Base-by-base conservation (phyloP, 805 yeast species). In the Suhomyces faveliae region DNA sequence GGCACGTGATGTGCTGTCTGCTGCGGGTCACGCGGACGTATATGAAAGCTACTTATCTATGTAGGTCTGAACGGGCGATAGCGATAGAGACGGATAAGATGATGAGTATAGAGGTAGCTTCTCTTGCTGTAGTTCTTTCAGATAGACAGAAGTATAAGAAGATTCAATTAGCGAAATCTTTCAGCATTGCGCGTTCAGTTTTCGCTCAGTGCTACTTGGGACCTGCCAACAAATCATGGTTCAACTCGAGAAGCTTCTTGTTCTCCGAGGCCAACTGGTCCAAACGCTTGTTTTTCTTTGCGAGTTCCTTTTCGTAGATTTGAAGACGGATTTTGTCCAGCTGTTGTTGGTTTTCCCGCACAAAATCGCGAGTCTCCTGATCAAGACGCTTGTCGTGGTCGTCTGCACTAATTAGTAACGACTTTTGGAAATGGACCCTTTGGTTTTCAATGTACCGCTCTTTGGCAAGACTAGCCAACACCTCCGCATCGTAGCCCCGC, bases 221-320 rank as follows among this genome's bases (percentile, higher is more conserved):
- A 20, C 27, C 6, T 24, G 37, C 12, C n/a, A 43, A 24, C 38
- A 67, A 50, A 20, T 57, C 60, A 39, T 64, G 70, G 48, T 68
- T 67, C 53, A 68, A 54, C 20, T 66, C 69, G 42, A 68, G 55
- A 20, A 68, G 49, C 38, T 60, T 49, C 48, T 60, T 64, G 45
- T 67, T 67, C 43, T 68, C 71, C 2, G 49, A 51, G 45, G 46
- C 51, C 40, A 67, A 48, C 12, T 53, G 54, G 8, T 61, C 60
- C 35, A 64, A 49, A 33, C 58, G 54, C 30, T 56, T 52, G 35
- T 55, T 56, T 47, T 51, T 58, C 40, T 54, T 59, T 4, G 45
- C 49, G 33, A 67, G 50, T 42, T 64, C 67, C 19, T 55, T 45
- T 24, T 63, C 58, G 38, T 57, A 57, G 4, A 54, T 43, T 27